Evolutionary conservation across 2,329 filamentous ascomycete species (phyloP).

Genomic region (Bipolaris oryzae): DNA sequence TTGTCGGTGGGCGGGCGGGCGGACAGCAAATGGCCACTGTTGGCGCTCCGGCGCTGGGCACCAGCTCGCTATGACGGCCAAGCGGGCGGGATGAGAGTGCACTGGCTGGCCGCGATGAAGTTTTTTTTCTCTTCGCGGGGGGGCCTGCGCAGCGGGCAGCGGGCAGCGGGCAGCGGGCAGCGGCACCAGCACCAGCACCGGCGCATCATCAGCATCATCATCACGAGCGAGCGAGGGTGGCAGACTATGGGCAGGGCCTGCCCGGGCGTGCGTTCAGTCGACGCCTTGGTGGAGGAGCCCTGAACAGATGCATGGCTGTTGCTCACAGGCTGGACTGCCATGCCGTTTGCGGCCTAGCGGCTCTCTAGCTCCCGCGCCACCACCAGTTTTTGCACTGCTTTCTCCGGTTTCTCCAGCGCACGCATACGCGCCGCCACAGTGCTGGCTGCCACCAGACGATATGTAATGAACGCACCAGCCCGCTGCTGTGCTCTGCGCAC

Average conservation of each 20-base stretch:
- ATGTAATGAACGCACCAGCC: too few species aligned
- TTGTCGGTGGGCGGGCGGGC: conserved; percentile 4
- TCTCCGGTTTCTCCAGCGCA: conserved; percentile 45
- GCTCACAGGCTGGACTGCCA: conserved; percentile 26
- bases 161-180: too few species aligned
- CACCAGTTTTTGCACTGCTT: conserved; percentile 22
- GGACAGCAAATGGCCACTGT: conserved; percentile 29
- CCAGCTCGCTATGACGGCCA: conserved; percentile 25
- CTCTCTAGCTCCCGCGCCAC: conserved; percentile 33
- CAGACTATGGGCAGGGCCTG: neutral
- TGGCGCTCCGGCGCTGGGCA: conserved; percentile 21
- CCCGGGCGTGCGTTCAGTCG: neutral
- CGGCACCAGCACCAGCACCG: too few species aligned
- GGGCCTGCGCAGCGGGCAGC: too few species aligned
- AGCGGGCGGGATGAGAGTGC: conserved; percentile 12
- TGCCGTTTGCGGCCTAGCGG: conserved; percentile 14
- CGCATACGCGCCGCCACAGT: too few species aligned
- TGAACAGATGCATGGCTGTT: conserved; percentile 26
- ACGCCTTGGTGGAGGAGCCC: conserved; percentile 21
- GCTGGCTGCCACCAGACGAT: too few species aligned
- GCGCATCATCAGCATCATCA: too few species aligned
- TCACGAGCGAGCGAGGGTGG: too few species aligned
- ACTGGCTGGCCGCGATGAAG: neutral
- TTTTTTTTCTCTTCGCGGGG: too few species aligned
- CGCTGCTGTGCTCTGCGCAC: neutral